Percentiles rank a stretch among this genome's conserved stretches.
These are phyloP conservation scores for Cladobotryum mycophilum DNA, from an alignment of 2,329 filamentous ascomycete genomes.

Conservation along the genomic window DNA sequence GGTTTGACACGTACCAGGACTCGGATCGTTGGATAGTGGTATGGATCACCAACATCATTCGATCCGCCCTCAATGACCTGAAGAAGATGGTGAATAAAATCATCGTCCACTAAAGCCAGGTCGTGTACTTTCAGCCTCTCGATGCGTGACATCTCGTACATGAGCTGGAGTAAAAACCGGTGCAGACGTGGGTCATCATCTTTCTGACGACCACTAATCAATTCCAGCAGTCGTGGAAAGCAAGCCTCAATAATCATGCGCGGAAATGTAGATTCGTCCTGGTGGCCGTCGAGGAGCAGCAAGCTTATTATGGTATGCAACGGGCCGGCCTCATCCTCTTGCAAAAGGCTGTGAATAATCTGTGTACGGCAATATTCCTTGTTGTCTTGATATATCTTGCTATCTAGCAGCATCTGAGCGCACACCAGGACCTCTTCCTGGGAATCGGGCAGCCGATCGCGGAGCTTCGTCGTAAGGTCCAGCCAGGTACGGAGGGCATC, in stretches of 20 bases:
- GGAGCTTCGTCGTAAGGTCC: slow-evolving; percentile 66
- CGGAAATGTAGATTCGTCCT: slow-evolving; percentile 71
- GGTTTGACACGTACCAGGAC: slow-evolving; percentile 61
- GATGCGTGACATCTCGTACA: slow-evolving; percentile 96
- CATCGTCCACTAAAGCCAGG: slow-evolving; percentile 68
- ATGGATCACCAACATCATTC: slow-evolving; percentile 83
- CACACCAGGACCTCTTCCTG: slow-evolving; percentile 78
- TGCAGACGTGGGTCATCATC: slow-evolving; percentile 67
- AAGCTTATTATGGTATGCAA: slow-evolving; percentile 79
- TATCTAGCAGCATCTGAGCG: slow-evolving; percentile 70
- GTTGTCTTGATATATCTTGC: slow-evolving; percentile 66
- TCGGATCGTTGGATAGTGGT: slow-evolving; percentile 90
- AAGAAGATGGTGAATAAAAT: slow-evolving; percentile 78
- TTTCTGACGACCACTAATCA: slow-evolving; percentile 62
- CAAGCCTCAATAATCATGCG: slow-evolving; percentile 82
- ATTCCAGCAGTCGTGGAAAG: slow-evolving; percentile 75
- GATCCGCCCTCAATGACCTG: slow-evolving; percentile 82
- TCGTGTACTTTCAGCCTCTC: slow-evolving; percentile 74
- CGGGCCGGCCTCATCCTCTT: slow-evolving; percentile 79
- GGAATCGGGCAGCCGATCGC: slow-evolving; percentile 66
- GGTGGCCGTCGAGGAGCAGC: slow-evolving; percentile 78
- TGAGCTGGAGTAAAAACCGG: slow-evolving; percentile 73
- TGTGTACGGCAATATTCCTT: slow-evolving; percentile 85
- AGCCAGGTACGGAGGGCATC: slow-evolving; percentile 81
- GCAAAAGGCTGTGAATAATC: slow-evolving; percentile 82